phyloP scores from a whole-genome alignment of 108 stramenopile genomes.

The Fragilaria radians region DNA sequence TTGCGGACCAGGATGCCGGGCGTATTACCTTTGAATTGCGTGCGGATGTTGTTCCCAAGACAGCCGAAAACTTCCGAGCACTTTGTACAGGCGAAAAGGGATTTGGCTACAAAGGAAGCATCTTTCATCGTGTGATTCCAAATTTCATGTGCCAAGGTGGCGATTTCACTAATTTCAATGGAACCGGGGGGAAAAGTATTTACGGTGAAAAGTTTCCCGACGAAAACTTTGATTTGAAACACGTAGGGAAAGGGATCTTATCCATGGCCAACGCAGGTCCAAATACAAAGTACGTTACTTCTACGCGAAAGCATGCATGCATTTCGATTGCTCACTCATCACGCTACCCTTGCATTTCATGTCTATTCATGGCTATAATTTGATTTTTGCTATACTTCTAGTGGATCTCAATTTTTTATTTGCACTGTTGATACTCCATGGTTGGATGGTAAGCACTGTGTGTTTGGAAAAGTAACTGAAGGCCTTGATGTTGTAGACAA shows the following conservation, averaged over 20 bases:
- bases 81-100: slow-evolving; percentile 95
- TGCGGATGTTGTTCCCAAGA: slow-evolving; percentile 94
- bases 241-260: slow-evolving; percentile 69
- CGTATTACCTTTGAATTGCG: slow-evolving; percentile 91
- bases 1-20: slow-evolving; percentile 83
- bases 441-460: slow-evolving; percentile 88
- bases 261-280: slow-evolving; percentile 91
- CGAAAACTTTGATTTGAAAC: slow-evolving; percentile 92
- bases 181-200: slow-evolving; percentile 86
- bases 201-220: slow-evolving; percentile 75
- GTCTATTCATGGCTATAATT: neutral
- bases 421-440: slow-evolving; percentile 90
- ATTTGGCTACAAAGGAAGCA: slow-evolving; percentile 86
- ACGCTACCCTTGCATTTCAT: neutral
- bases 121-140: slow-evolving; percentile 82
- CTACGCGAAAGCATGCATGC: neutral
- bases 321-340: neutral
- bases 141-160: slow-evolving; percentile 76
- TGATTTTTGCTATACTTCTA: slow-evolving; percentile 5
- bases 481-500: slow-evolving; percentile 85
- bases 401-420: slow-evolving; percentile 82
- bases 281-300: slow-evolving; percentile 21
- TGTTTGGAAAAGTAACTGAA: slow-evolving; percentile 77
- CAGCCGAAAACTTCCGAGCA: slow-evolving; percentile 87
- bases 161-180: slow-evolving; percentile 93